phyloP scores from a whole-genome alignment of 2,329 filamentous ascomycete species.

The Fusarium secorum region DNA sequence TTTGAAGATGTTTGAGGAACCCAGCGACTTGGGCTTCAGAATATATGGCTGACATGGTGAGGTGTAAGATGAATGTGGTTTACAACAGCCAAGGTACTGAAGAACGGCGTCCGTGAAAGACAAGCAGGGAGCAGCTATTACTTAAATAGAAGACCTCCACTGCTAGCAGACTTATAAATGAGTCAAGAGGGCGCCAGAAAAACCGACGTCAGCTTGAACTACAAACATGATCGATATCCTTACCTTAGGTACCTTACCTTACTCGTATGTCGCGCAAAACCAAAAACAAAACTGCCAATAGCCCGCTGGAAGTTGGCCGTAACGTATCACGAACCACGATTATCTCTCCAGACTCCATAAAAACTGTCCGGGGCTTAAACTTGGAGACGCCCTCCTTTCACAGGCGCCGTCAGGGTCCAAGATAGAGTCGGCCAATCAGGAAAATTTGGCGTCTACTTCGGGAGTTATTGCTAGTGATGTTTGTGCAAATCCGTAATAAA shows the following conservation, averaged over 20 bases:
- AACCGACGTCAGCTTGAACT: constrained; percentile 23
- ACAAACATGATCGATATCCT: constrained; percentile 8
- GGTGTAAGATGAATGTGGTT: background rate
- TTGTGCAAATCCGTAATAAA: constrained; percentile 27
- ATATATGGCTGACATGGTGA: constrained; percentile 42
- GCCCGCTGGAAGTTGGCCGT: constrained; percentile 13
- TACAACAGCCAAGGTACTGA: background rate
- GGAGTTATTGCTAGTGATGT: constrained; percentile 27
- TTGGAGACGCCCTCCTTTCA: constrained; percentile 18
- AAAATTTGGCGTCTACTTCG: constrained; percentile 42
- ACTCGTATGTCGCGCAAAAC: constrained; percentile 30
- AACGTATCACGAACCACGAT: constrained; percentile 23
- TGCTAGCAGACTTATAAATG: background rate
- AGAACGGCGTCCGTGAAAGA: background rate
- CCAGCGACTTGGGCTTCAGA: constrained; percentile 42
- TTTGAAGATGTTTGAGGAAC: constrained; percentile 41
- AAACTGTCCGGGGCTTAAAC: constrained; percentile 22
- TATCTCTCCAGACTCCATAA: constrained; percentile 25
- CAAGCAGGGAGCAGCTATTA: background rate
- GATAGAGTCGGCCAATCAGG: constrained; percentile 31
- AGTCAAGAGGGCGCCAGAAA: constrained; percentile 21
- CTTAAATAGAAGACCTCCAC: background rate
- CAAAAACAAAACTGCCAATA: constrained; percentile 7
- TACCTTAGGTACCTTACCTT: constrained; percentile 1
- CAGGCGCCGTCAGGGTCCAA: constrained; percentile 15